Evolutionary conservation across 2,329 filamentous ascomycete genomes (phyloP), one percentile per base, ranked within the genome.

Genomic region (Fusarium foetens): DNA sequence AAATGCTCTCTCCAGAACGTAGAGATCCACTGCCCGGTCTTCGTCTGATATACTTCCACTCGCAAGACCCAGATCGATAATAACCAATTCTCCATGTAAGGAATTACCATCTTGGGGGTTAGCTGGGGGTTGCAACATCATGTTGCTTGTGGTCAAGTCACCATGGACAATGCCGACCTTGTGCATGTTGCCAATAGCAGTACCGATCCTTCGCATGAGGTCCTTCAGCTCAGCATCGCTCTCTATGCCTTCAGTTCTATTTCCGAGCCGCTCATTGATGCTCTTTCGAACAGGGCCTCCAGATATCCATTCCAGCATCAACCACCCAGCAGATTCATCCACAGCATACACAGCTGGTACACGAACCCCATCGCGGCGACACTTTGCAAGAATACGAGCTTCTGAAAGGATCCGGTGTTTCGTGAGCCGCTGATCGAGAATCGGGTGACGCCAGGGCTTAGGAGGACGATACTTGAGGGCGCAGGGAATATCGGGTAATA

Each of bases 21-120:
- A 99, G 60, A 99, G 82, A 84, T 99, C 96, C 42, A 99, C 96
- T 1, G 96, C 96, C 61, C 95, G 89, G 80, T 99, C 96, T 83
- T 99, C 96, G 61, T 98, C 95, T 72, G 93, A 90, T 23, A 89
- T 84, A 69, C 91, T 93, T 82, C 95, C 92, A 75, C 89, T 92
- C 19, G 95, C 94, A 25, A 99, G 89, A 0, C 96, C 96, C 79
- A 99, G 97, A 83, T 99, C 96, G 80, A 98, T 98, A 41, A 98
- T 85, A 27, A 97, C 91, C 64, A 99, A 88, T 58, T 97, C 92
- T 5, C 94, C 95, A 3, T 89, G 86, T 63, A 91, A 77, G 4
- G 76, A 66, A 25, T 70, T 75, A 16, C 71, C 60, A 33, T 75
- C 72, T 13, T 75, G 72, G 9, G 72, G 59, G 10, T 57, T 73